phyloP scores from a whole-genome alignment of 2,329 filamentous ascomycete species.

The Fusarium incarnatum region DNA sequence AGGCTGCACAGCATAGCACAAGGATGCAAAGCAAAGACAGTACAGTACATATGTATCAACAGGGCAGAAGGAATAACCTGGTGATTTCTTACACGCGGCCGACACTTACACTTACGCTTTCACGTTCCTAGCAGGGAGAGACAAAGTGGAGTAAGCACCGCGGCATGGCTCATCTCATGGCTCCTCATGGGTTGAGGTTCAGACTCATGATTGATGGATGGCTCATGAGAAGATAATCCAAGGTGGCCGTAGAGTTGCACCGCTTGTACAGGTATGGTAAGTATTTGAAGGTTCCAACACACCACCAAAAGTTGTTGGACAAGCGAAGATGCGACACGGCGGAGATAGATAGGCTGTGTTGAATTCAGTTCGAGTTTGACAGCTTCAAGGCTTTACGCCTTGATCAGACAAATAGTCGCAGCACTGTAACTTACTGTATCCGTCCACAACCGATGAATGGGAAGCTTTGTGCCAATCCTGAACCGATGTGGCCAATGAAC shows the following conservation, averaged over 20 bases:
- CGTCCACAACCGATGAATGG: conserved; percentile 19
- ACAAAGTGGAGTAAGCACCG: conserved; percentile 36
- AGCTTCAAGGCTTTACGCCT: conserved; percentile 1
- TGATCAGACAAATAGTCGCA: conserved; percentile 11
- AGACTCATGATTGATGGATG: conserved; percentile 24
- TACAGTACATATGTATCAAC: conserved; percentile 4
- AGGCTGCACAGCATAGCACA: conserved; percentile 18
- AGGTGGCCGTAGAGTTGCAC: conserved; percentile 28
- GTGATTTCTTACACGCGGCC: conserved; percentile 36
- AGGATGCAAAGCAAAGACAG: conserved; percentile 14
- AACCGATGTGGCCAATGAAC: conserved; percentile 20
- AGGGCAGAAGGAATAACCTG: conserved; percentile 14
- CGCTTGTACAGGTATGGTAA: conserved; percentile 28
- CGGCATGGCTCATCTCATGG: conserved; percentile 31
- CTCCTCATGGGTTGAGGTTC: conserved; percentile 35
- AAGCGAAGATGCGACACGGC: conserved; percentile 27
- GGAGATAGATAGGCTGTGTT: conserved; percentile 11
- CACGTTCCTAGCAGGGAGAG: conserved; percentile 46
- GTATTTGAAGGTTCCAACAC: conserved; percentile 22
- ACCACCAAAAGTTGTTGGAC: conserved; percentile 26
- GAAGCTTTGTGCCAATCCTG: conserved; percentile 26
- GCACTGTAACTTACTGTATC: conserved; percentile 24
- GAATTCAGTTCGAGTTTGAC: conserved; percentile 22
- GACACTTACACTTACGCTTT: conserved; percentile 32
- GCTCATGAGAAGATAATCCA: conserved; percentile 30